Conservation (phyloP, 306 rosid genomes). For the Cucumis sativus region Cucumber_9930_V3 NC_026658.2:5197001-5197500, state of each 20-base stretch:
- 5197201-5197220: slow-evolving; percentile 10
- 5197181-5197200: slow-evolving; percentile 8
- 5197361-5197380: slow-evolving; percentile 42
- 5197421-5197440: slow-evolving; percentile 22
- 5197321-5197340: slow-evolving; percentile 30
- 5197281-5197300: slow-evolving; percentile 34
- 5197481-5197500: neutral
- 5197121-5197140: slow-evolving; percentile 23
- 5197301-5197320: slow-evolving; percentile 30
- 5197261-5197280: neutral
- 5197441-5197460: slow-evolving; percentile 22
- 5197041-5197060: neutral
- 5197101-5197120: slow-evolving; percentile 69
- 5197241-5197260: neutral
- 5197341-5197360: slow-evolving; percentile 45
- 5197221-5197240: neutral
- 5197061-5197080: slow-evolving; percentile 14
- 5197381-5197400: slow-evolving; percentile 90
- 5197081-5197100: slow-evolving; percentile 57
- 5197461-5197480: slow-evolving; percentile 24
- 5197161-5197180: neutral
- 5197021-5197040: neutral
- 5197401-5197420: slow-evolving; percentile 44
- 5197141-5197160: slow-evolving; percentile 9
- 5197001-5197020: neutral